Evolutionary conservation across 257 asterid species (phyloP).

Genomic region (Solanum tarapatanum): DNA sequence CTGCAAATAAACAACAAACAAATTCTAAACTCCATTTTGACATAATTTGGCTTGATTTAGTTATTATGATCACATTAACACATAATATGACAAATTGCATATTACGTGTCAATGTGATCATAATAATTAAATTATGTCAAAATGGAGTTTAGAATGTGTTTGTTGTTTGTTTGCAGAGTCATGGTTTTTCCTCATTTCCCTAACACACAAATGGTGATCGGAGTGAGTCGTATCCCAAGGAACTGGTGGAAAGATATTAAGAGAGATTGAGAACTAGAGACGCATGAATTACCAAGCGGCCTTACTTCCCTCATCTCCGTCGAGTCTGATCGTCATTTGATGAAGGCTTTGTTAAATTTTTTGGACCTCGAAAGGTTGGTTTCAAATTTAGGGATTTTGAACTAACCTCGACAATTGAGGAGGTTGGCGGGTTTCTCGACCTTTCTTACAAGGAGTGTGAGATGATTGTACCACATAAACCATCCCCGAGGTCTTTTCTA

Average conservation of each 20-base stretch:
- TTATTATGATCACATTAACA: not conserved
- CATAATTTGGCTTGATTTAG: not conserved
- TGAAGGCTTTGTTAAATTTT: not conserved
- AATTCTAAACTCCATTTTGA: not conserved
- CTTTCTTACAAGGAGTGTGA: not conserved
- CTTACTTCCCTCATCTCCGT: no score
- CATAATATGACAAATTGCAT: no score
- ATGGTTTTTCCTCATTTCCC: not conserved
- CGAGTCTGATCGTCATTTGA: not conserved
- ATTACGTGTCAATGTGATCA: no score
- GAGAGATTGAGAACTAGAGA: no score
- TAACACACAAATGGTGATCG: no score
- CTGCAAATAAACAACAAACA: not conserved
- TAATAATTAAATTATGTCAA: no score
- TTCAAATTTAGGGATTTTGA: not conserved
- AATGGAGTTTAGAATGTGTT: not conserved
- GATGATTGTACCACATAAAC: not conserved
- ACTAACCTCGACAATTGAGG: not conserved
- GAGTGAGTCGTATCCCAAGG: no score
- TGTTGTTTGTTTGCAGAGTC: not conserved
- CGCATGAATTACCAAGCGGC: fast-evolving
- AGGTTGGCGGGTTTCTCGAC: not conserved
- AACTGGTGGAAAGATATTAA: no score
- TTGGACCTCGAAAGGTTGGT: not conserved
- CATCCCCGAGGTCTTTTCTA: not conserved